Evolutionary conservation across 2,329 filamentous ascomycete genomes (phyloP).

Genomic region (Acrodontium crateriforme): DNA sequence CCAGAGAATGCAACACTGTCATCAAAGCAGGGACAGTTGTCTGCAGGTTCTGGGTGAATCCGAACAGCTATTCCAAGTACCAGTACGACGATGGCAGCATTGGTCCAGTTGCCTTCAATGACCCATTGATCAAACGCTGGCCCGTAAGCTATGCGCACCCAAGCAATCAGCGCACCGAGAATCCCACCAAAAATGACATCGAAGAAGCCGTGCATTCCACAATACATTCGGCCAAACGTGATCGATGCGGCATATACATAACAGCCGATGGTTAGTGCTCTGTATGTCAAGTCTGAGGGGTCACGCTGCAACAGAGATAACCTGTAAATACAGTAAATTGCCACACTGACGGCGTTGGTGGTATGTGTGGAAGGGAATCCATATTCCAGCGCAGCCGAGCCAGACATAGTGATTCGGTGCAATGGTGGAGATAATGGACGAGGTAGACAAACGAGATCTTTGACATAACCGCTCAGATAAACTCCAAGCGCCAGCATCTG

Average conservation of each 20-base stretch:
- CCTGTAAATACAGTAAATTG: constrained; percentile 64
- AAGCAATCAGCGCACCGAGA: constrained; percentile 54
- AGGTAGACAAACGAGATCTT: constrained; percentile 85
- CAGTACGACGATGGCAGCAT: constrained; percentile 49
- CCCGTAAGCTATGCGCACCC: constrained; percentile 41
- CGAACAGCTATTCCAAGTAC: constrained; percentile 64
- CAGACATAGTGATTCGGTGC: constrained; percentile 93
- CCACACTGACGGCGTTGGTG: constrained; percentile 90
- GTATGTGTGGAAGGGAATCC: constrained; percentile 96
- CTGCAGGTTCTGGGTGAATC: constrained; percentile 87
- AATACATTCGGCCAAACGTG: constrained; percentile 81
- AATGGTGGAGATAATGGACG: constrained; percentile 84
- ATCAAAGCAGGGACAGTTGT: constrained; percentile 58
- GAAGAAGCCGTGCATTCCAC: constrained; percentile 95
- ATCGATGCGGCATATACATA: constrained; percentile 86
- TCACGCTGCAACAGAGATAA: constrained; percentile 53
- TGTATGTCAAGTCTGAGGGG: constrained; percentile 36
- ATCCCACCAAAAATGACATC: constrained; percentile 73
- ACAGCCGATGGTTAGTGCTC: constrained; percentile 35
- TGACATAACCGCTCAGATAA: constrained; percentile 69
- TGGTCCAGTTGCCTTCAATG: constrained; percentile 48
- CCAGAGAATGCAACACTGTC: constrained; percentile 34
- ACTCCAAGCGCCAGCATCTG: constrained; percentile 56
- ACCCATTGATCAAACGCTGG: constrained; percentile 57
- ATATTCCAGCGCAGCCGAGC: constrained; percentile 86